A percentile compares a stretch with the other conserved stretches of the same genome.
Evolutionary conservation across 2,329 filamentous ascomycete species (phyloP).

Genomic region (Botryosphaeria dothidea): DNA sequence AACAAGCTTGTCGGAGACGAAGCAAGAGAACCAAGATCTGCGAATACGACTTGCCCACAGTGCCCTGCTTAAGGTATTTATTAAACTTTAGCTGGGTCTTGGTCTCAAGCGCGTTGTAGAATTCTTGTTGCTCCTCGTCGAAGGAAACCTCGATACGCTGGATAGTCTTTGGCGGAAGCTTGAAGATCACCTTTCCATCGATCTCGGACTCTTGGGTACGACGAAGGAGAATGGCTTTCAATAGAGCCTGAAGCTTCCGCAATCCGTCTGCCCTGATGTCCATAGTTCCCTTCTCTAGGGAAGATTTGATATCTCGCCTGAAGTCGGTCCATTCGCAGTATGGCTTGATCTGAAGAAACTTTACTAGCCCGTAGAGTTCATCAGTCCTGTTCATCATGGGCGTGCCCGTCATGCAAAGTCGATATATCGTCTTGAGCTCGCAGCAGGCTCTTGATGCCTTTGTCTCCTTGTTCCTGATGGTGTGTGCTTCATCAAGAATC

Average conservation of each 20-base stretch:
- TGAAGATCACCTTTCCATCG: slow-evolving; percentile 75
- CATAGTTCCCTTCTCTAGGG: slow-evolving; percentile 25
- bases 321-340: slow-evolving; percentile 69
- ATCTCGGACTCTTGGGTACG: slow-evolving; percentile 78
- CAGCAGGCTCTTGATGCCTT: slow-evolving; percentile 62
- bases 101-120: slow-evolving; percentile 68
- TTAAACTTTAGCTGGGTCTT: slow-evolving; percentile 72
- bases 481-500: slow-evolving; percentile 78
- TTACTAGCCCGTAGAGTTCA: slow-evolving; percentile 76
- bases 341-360: slow-evolving; percentile 74
- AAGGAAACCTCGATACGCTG: slow-evolving; percentile 65
- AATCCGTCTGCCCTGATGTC: slow-evolving; percentile 54
- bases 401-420: slow-evolving; percentile 77
- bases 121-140: slow-evolving; percentile 61
- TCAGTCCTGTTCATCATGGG: slow-evolving; percentile 85
- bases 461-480: slow-evolving; percentile 73
- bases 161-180: slow-evolving; percentile 66
- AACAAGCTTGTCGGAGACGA: slow-evolving; percentile 78
- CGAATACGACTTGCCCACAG: slow-evolving; percentile 72
- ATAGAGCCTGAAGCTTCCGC: slow-evolving; percentile 69
- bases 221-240: slow-evolving; percentile 79
- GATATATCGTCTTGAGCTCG: slow-evolving; percentile 59
- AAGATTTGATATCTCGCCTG: slow-evolving; percentile 50
- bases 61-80: slow-evolving; percentile 69
- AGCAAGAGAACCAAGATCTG: slow-evolving; percentile 78